Percentiles rank a stretch among this genome's conserved stretches.
Conservation (phyloP, 768 basidiomycete species). For the Agrocybe chaxingu region DNA sequence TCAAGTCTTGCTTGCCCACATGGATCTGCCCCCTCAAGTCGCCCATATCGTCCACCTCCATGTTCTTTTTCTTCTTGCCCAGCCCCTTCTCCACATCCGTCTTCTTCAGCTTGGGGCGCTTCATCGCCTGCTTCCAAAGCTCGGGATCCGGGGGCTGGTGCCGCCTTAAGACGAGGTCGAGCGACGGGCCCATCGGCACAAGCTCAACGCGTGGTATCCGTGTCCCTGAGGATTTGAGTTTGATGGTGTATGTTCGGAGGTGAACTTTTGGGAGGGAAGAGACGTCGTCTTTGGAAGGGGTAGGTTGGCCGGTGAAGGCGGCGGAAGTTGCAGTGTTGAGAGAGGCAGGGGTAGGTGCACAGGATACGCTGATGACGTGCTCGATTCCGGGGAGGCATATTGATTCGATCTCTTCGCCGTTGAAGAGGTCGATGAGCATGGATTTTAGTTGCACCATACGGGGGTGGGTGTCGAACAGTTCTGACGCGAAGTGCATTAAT, state of each 20-base stretch:
- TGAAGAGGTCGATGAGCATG: constrained; percentile 87
- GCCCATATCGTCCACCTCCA: constrained; percentile 98
- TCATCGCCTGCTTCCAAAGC: constrained; percentile 76
- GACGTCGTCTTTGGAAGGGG: constrained; percentile 33
- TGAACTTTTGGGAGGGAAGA: constrained; percentile 75
- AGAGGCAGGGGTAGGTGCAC: constrained; percentile 59
- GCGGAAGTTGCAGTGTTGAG: constrained; percentile 41
- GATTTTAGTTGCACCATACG: constrained; percentile 91
- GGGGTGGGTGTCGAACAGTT: constrained; percentile 92
- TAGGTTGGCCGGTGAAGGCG: constrained; percentile 18
- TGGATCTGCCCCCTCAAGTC: constrained; percentile 90
- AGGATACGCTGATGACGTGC: constrained; percentile 81
- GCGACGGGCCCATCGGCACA: constrained; percentile 85
- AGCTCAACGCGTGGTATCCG: constrained; percentile 81
- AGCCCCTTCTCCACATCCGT: constrained; percentile 80
- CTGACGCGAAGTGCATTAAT: constrained; percentile 92
- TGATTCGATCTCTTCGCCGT: constrained; percentile 78
- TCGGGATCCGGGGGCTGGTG: constrained; percentile 75
- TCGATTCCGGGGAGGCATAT: constrained; percentile 84
- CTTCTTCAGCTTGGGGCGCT: constrained; percentile 85
- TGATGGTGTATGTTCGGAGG: constrained; percentile 80
- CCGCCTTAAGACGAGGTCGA: constrained; percentile 80
- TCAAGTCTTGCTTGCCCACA: constrained; percentile 84
- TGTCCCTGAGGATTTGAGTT: constrained; percentile 71
- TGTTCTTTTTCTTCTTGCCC: constrained; percentile 92